These are phyloP conservation scores for Tetracladium maxilliforme DNA, from an alignment of 2,329 filamentous ascomycete genomes.

Conservation along the genomic window DNA sequence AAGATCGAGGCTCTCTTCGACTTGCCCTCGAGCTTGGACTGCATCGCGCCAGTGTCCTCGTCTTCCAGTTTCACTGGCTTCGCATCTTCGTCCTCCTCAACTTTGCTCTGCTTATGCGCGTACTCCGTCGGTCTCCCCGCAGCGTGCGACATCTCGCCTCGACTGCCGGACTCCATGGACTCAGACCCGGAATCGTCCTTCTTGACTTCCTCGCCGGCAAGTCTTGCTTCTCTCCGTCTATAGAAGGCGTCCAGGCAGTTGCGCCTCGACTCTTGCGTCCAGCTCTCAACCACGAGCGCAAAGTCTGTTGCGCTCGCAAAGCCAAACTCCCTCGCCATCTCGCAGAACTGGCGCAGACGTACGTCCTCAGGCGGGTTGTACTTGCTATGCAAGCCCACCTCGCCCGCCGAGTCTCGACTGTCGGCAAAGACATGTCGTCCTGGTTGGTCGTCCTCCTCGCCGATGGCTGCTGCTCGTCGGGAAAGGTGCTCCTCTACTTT, in stretches of 20 bases:
- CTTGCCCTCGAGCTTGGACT: too few species aligned
- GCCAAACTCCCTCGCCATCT: conserved; percentile 70
- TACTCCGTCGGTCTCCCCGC: too few species aligned
- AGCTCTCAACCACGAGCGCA: conserved; percentile 77
- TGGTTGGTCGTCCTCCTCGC: conserved; percentile 9
- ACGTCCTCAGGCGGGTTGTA: conserved; percentile 67
- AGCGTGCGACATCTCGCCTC: too few species aligned
- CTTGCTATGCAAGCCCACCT: conserved; percentile 25
- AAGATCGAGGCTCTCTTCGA: too few species aligned
- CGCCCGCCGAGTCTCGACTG: conserved; percentile 8
- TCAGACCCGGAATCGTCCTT: too few species aligned
- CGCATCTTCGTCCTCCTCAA: too few species aligned
- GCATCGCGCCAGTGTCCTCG: too few species aligned
- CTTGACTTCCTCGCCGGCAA: conserved; percentile 20
- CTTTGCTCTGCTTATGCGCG: too few species aligned
- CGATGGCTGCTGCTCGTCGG: conserved; percentile 40
- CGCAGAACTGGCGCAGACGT: conserved; percentile 71
- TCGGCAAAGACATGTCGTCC: conserved; percentile 9
- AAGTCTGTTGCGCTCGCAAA: conserved; percentile 69
- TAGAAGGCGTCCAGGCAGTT: conserved; percentile 76
- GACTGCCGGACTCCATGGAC: too few species aligned
- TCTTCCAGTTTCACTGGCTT: too few species aligned
- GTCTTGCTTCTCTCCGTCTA: conserved; percentile 41
- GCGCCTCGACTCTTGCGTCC: conserved; percentile 71
- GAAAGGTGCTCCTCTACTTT: conserved; percentile 80